Evolutionary conservation across 2,329 filamentous ascomycete genomes (phyloP).

Genomic region (Cryphonectria carpinicola): DNA sequence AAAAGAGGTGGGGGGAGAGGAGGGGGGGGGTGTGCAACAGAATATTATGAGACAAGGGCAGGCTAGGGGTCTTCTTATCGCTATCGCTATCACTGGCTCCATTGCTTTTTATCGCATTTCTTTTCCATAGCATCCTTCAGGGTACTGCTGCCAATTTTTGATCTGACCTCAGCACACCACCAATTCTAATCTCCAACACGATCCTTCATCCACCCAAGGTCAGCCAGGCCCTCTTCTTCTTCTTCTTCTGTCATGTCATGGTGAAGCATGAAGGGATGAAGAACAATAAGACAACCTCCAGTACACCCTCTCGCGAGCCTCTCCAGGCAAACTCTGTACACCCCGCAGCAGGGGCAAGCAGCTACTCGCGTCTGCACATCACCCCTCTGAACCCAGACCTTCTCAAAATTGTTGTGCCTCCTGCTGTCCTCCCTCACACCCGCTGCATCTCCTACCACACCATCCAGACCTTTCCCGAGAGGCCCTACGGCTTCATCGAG

Average conservation of each 20-base stretch:
- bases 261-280: slow-evolving; percentile 24
- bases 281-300: not conserved
- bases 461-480: slow-evolving; percentile 86
- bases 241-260: not conserved
- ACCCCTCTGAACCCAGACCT: slow-evolving; percentile 80
- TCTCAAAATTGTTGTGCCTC: slow-evolving; percentile 71
- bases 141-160: not conserved
- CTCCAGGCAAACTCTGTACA: slow-evolving; percentile 5
- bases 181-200: not conserved
- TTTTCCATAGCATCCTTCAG: not conserved
- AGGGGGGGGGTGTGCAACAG: not conserved
- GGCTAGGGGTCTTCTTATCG: not conserved
- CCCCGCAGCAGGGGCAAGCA: slow-evolving; percentile 9
- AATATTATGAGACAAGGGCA: not conserved
- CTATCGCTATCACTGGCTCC: not conserved
- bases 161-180: slow-evolving; percentile 11
- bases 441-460: slow-evolving; percentile 87
- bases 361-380: slow-evolving; percentile 75
- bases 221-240: not conserved
- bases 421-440: slow-evolving; percentile 66
- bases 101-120: not conserved
- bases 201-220: not conserved
- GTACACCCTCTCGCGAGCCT: slow-evolving; percentile 2
- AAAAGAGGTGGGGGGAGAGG: too few relatives aligned
- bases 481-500: slow-evolving; percentile 87